A percentile compares a stretch with the other conserved stretches of the same genome.
Conservation (phyloP, 345 rosid species). For the Salix caprea region DNA sequence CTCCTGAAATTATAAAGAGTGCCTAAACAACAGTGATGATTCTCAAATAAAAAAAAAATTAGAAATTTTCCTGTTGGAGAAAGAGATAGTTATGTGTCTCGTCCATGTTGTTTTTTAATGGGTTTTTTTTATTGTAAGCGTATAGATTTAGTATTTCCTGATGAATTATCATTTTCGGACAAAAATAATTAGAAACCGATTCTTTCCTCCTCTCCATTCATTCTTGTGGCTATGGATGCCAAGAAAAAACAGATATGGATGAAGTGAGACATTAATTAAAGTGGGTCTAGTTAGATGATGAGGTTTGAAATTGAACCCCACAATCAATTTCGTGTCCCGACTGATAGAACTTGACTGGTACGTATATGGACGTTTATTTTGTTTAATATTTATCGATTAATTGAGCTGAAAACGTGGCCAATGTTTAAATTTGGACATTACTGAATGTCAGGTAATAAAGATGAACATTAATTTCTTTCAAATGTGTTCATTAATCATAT, state of each 20-base stretch:
- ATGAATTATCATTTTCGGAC: not conserved
- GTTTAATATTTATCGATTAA: not conserved
- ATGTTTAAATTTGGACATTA: not conserved
- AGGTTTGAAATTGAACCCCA: not conserved
- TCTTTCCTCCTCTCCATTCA: not conserved
- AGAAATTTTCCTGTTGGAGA: no score
- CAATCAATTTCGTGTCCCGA: not conserved
- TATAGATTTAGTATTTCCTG: no score
- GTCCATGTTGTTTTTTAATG: no score
- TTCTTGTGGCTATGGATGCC: not conserved
- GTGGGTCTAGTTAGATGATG: not conserved
- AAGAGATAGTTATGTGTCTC: no score
- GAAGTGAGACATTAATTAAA: not conserved
- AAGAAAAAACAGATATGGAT: not conserved
- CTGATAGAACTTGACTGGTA: not conserved
- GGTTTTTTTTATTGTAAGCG: no score
- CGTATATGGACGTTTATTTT: not conserved
- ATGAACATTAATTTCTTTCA: not conserved
- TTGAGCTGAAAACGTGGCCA: not conserved
- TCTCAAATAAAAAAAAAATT: no score
- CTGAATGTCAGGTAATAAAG: not conserved
- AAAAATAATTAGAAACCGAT: not conserved
- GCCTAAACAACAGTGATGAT: no score
- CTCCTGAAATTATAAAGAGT: no score
- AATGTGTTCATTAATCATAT: not conserved